A percentile compares a stretch with the other conserved stretches of the same genome.
These are phyloP conservation scores for Phytophthora crassamura DNA, from an alignment of 352 stramenopile species.

Conservation along the genomic window DNA sequence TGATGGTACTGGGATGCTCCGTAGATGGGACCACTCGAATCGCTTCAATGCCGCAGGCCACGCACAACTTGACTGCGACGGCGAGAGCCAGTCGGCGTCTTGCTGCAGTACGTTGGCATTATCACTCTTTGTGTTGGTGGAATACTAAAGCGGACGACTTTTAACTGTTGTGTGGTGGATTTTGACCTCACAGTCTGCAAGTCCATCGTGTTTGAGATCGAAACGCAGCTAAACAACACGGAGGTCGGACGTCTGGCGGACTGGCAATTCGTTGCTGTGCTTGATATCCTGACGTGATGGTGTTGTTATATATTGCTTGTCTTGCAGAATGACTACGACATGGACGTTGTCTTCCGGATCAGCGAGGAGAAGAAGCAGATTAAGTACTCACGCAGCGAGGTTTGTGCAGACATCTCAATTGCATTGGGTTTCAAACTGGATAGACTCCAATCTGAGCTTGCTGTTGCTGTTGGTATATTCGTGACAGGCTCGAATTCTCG, in stretches of 20 bases:
- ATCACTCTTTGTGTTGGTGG: background rate
- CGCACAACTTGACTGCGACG: slow-evolving; percentile 67
- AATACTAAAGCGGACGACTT: background rate
- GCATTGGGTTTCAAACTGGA: background rate
- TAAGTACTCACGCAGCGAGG: slow-evolving; percentile 84
- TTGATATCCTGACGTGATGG: background rate
- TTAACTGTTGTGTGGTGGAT: background rate
- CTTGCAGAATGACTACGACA: slow-evolving; percentile 75
- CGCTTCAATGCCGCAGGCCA: slow-evolving; percentile 72
- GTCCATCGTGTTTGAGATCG: slow-evolving; percentile 84
- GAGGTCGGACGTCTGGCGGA: slow-evolving; percentile 28
- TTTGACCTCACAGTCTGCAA: slow-evolving; percentile 62
- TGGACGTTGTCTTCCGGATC: slow-evolving; percentile 87
- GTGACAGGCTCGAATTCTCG: slow-evolving; percentile 74
- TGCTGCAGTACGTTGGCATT: slow-evolving; percentile 70
- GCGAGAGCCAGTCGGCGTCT: slow-evolving; percentile 54
- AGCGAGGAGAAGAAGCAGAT: slow-evolving; percentile 90
- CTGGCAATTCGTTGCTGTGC: background rate
- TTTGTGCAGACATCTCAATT: slow-evolving; percentile 12
- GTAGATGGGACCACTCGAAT: slow-evolving; percentile 85
- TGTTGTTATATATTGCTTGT: background rate
- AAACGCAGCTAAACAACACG: slow-evolving; percentile 83
- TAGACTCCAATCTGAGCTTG: background rate
- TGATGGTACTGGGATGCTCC: slow-evolving; percentile 3
- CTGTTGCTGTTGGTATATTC: background rate